Evolutionary conservation across 441 rosid genomes (phyloP), one percentile per base, ranked within the genome.

Genomic region (Pelargonium citronellum): DNA sequence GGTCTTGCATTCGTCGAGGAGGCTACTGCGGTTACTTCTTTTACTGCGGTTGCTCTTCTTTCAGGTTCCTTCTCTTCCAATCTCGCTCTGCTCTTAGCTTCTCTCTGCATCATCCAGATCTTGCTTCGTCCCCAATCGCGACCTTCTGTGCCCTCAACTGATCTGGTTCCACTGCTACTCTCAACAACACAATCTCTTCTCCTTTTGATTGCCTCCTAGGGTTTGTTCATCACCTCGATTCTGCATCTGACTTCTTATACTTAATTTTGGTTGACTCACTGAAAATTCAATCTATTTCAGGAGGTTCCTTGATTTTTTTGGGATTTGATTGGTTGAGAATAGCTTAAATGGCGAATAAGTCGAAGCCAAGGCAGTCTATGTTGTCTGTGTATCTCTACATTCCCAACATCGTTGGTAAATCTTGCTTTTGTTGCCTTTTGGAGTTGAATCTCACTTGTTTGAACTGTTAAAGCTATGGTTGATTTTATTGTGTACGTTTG

Each of bases 351-450:
- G 91, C 84, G 30, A 80, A 72, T 69, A 84, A 81, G 66, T 80
- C 88, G 12, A 79, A 75, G 71, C 69, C 85, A 27, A 83, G 78
- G 64, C 93, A 87, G 16, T 69, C 80, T 63, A 90, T 71, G 77
- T 66, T 89, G 20, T 78, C 89, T 2, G 97, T 91, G 13, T 90
- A 94, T 71, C 89, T 90, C 69, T 94, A 91, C 75, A 83, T 91
- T 76, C 97, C 97, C 44, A 91, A 91, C 79, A 79, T 91, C 51
- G 83, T 94, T 77, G 98, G 98, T 87, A 70, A 73, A 84, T 73
- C 65, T 27, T 64, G 17, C 1, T 5, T 47, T 34, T 34, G 39
- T 34, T 34, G 39, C 39, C 39, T 13, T 49, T 17, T 10, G 47
- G 24, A 10, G 62, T 67, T 9, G 15, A 7, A 53, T 43, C 49